Percentiles rank a stretch among this genome's conserved stretches.
These are phyloP conservation scores for Peterozyma xylosa DNA, from an alignment of 805 yeast genomes.

Conservation along the genomic window DNA sequence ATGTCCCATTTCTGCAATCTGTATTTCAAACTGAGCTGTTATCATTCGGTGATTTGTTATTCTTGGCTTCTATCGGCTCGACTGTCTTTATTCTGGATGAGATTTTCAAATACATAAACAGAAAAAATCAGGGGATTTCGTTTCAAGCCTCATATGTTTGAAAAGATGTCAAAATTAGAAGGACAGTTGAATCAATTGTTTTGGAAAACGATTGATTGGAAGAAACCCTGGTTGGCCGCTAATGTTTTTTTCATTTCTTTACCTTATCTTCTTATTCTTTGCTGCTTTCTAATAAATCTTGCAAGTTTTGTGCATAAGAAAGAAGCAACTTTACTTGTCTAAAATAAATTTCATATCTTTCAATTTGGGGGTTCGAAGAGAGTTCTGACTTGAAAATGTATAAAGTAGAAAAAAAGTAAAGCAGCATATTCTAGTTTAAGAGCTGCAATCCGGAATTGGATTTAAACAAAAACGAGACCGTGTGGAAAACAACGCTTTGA, in stretches of 20 bases:
- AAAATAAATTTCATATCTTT: too few species aligned
- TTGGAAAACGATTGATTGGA: background rate
- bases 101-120: conserved; percentile 46
- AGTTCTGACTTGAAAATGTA: too few species aligned
- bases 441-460: background rate
- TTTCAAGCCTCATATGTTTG: background rate
- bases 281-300: too few species aligned
- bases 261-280: too few species aligned
- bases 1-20: conserved; percentile 85
- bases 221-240: too few species aligned
- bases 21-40: conserved; percentile 95
- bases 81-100: conserved; percentile 86
- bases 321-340: too few species aligned
- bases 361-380: too few species aligned
- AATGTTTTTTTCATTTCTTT: too few species aligned
- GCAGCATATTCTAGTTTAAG: background rate
- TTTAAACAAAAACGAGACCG: background rate
- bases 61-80: conserved; percentile 59
- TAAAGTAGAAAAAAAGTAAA: background rate
- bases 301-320: too few species aligned
- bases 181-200: conserved; percentile 1
- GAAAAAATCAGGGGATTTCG: conserved; percentile 1
- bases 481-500: too few species aligned
- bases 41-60: conserved; percentile 57
- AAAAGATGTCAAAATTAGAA: background rate